Base-by-base conservation (phyloP, 129 eudicot genomes). In the Solidago caesia region DNA sequence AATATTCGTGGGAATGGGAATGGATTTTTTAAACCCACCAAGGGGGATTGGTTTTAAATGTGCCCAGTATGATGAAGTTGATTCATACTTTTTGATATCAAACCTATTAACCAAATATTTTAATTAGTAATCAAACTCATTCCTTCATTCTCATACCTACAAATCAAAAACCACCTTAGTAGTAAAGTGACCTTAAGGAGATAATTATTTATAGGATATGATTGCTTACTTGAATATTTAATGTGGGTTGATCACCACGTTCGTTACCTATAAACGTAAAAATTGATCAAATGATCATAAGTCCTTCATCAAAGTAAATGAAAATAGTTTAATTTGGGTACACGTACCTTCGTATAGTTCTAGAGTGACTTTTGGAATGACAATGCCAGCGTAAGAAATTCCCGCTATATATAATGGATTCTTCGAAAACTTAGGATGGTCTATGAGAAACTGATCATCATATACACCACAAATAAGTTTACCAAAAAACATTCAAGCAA, bases 361-460 rank as follows among this genome's bases (percentile, higher is more conserved):
- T 14, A 75, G 14, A 65, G 53, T 29, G 25, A 75, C n/a, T 42
- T 29, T 75, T 0, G 73, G 79, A 48, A 75, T 33, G 12, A 21
- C 52, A 39, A 75, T 43, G 4, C 73, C 79, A 3, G 10, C 44
- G 9, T 75, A 75, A 27, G 79, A 75, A 58, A 51, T 67, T 12
- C 79, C 73, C 11, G 55, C 63, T 39, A 75, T 39, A 25, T 65
- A 75, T 4, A 75, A 39, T 41, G 79, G 72, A 66, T 65, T 65
- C 45, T 7, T 66, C 55, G 21, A 0, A 25, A 75, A 75, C 65
- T 65, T 66, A 6, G 58, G 72, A 67, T 75, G 79, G 11, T 65
- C 73, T 12, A 3, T 51, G 2, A 75, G 52, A 44, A 67, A 75
- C 79, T 75, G 73, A 14, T 43, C 5, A 51, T 33, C 7, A 56